These are phyloP conservation scores for Tolypocladium pustulatum DNA, from an alignment of 2,329 filamentous ascomycete species.

Conservation along the genomic window DNA sequence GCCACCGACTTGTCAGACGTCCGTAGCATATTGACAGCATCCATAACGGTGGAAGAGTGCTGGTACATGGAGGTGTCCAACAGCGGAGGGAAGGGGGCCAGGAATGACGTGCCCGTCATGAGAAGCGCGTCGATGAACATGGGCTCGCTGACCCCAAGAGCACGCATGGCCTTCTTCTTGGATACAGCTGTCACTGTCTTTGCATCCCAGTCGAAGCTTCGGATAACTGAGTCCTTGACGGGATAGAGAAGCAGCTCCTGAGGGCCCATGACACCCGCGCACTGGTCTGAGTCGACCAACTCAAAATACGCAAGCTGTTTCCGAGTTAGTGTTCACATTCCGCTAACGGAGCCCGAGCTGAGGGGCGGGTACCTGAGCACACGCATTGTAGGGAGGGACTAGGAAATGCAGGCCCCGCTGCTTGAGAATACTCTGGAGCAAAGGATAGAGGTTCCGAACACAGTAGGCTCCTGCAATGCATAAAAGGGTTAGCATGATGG, in stretches of 20 bases:
- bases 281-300: conserved; percentile 53
- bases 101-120: conserved; percentile 71
- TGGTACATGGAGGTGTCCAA: conserved; percentile 46
- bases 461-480: conserved; percentile 54
- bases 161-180: conserved; percentile 60
- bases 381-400: conserved; percentile 79
- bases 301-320: conserved; percentile 63
- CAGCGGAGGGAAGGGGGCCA: conserved; percentile 70
- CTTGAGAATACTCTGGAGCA: conserved; percentile 65
- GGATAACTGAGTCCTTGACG: conserved; percentile 64
- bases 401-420: conserved; percentile 62
- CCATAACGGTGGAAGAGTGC: conserved; percentile 54
- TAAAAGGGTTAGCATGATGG: not conserved
- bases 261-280: conserved; percentile 71
- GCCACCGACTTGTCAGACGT: conserved; percentile 60
- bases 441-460: conserved; percentile 62
- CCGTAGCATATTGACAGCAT: conserved; percentile 68
- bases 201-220: conserved; percentile 55
- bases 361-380: conserved; percentile 59
- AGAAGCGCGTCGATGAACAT: conserved; percentile 78
- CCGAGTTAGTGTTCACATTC: not conserved
- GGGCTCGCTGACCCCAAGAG: conserved; percentile 54
- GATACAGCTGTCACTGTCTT: conserved; percentile 51
- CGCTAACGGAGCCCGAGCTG: too few species aligned
- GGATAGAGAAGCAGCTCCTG: conserved; percentile 81